Evolutionary conservation across 768 basidiomycete species (phyloP).

Genomic region (button mushroom (Agaricus bisporus)): DNA sequence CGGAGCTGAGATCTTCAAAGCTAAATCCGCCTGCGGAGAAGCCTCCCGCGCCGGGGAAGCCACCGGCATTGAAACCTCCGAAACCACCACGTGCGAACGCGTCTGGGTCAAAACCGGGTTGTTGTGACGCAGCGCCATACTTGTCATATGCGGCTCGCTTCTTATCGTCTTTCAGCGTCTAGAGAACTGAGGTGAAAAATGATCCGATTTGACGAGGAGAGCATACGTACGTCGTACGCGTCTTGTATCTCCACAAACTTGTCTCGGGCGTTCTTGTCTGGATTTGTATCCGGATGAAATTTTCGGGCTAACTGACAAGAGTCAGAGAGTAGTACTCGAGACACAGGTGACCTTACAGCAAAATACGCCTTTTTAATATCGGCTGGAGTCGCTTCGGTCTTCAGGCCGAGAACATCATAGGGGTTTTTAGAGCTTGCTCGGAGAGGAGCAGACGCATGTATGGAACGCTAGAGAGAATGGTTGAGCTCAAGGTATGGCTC

Average conservation of each 20-base stretch:
- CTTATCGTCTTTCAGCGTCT: constrained; percentile 93
- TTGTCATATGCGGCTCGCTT: constrained; percentile 89
- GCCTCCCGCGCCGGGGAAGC: constrained; percentile 16
- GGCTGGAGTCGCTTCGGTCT: constrained; percentile 70
- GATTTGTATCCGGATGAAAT: constrained; percentile 97
- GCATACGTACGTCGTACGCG: constrained; percentile 79
- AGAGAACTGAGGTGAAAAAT: constrained; percentile 9
- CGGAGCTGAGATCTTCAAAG: constrained; percentile 63
- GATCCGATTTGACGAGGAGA: not conserved
- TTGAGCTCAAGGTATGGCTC: constrained; percentile 16
- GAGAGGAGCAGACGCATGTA: constrained; percentile 63
- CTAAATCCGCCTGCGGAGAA: constrained; percentile 58
- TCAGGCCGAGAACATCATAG: constrained; percentile 86
- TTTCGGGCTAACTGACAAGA: constrained; percentile 83
- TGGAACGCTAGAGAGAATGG: constrained; percentile 46
- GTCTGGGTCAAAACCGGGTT: constrained; percentile 91
- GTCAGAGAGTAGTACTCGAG: constrained; percentile 12
- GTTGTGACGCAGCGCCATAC: constrained; percentile 88
- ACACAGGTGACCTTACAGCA: constrained; percentile 49
- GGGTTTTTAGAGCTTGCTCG: constrained; percentile 71
- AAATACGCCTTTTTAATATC: constrained; percentile 99
- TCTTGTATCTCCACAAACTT: constrained; percentile 96
- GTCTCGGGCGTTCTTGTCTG: constrained; percentile 83
- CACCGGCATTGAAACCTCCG: constrained; percentile 21
- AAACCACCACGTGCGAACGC: constrained; percentile 58